Evolutionary conservation across 2,329 filamentous ascomycete species (phyloP), one percentile per base, ranked within the genome.

Genomic region (Clonostachys solani): DNA sequence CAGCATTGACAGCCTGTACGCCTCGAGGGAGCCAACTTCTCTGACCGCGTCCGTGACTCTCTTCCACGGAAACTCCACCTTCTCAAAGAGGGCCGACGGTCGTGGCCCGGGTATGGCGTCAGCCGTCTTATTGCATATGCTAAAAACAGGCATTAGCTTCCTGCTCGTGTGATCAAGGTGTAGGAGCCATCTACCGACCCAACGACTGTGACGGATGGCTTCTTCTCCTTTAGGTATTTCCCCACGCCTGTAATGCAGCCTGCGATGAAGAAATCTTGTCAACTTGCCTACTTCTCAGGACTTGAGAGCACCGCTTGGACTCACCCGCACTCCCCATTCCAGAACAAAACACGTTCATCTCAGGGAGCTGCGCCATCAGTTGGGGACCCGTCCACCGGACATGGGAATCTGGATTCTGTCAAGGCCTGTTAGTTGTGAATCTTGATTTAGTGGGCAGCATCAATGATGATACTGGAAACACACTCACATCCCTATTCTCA

Each of bases 371-470:
- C 47, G 64, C 69, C 42, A 73, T 63, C 15, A 83, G 78, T 50
- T 83, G 80, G 0, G 78, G 75, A 0, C 78, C 80, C 0, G 79
- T 83, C 79, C 79, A 83, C 19, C 69, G 71, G 12, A 76, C 60
- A 52, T 83, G 80, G 3, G 79, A 63, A 54, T 69, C 66, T 72
- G 74, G 78, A 48, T 78, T 78, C 72, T 74, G 19, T 16, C 1
- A 18, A 18, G 10, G 6, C 41, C 1, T 13, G 8, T 48, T 17
- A 15, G 23, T 15, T 29, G 23, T 29, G 23, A 29, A 3, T 9
- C 8, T 29, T 9, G 3, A 5, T 29, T 10, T 29, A 5, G 8
- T 29, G 23, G 23, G 9, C 9, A 29, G 23, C 9, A 29, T 29
- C 23, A 5, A 4, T 6, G 23, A 15, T 35, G n/a, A 17, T 10